A percentile compares a stretch with the other conserved stretches of the same genome.
Evolutionary conservation across 305 asterid species (phyloP).

Genomic region (Coffea humblotiana): DNA sequence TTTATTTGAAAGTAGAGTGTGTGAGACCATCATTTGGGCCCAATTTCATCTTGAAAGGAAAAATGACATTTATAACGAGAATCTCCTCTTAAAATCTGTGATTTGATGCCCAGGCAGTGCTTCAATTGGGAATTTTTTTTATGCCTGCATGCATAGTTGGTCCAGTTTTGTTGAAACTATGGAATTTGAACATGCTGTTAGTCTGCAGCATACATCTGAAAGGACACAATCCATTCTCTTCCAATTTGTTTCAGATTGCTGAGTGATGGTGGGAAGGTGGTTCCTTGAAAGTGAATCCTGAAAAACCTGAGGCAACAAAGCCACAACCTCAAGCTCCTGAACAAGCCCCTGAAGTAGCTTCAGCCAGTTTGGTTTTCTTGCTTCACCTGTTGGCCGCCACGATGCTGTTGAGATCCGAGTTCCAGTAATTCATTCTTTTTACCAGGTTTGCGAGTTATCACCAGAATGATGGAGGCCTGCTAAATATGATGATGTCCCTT

Average conservation of each 20-base stretch:
- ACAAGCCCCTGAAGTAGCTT: conserved; percentile 27
- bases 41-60: no score
- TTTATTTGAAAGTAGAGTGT: neutral
- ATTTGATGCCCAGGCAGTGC: neutral
- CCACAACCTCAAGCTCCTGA: conserved; percentile 16
- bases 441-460: neutral
- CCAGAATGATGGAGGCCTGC: conserved; percentile 6
- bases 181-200: neutral
- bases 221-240: neutral
- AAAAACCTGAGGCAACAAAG: conserved; percentile 37
- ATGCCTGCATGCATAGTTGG: neutral
- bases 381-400: conserved; percentile 59
- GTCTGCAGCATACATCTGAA: neutral
- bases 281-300: conserved; percentile 41
- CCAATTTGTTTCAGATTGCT: conserved; percentile 48
- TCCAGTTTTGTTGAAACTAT: neutral
- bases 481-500: conserved; percentile 9
- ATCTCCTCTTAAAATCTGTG: neutral
- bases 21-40: neutral
- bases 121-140: neutral
- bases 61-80: no score
- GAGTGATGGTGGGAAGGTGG: conserved; percentile 34
- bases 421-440: neutral
- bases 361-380: conserved; percentile 49
- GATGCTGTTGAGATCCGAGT: conserved; percentile 51